phyloP scores from a whole-genome alignment of 176 grass and related monocot species.

The Musa beccarii region DNA sequence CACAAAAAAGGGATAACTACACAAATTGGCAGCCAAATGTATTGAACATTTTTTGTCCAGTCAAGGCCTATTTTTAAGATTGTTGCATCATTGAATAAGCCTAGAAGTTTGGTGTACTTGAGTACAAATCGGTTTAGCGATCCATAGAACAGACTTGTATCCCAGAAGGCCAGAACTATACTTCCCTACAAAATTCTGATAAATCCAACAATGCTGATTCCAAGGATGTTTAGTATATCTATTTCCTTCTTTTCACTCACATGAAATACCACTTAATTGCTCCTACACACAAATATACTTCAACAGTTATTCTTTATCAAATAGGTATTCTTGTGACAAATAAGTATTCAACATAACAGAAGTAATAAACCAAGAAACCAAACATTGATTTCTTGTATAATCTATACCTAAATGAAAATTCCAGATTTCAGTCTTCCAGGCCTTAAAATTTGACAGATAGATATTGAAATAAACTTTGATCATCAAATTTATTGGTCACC shows the following conservation, averaged over 20 bases:
- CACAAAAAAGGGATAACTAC: background rate
- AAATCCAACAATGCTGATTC: background rate
- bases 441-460: background rate
- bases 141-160: background rate
- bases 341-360: background rate
- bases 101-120: background rate
- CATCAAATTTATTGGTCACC: background rate
- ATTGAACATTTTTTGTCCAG: background rate
- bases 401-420: background rate
- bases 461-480: background rate
- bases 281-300: background rate
- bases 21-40: background rate
- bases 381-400: too few species aligned
- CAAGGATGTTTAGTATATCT: background rate
- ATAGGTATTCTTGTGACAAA: background rate
- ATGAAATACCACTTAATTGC: background rate
- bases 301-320: background rate
- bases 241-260: background rate
- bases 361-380: background rate
- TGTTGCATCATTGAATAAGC: background rate
- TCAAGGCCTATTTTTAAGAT: background rate
- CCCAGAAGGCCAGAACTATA: background rate
- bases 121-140: background rate
- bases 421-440: background rate
- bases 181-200: background rate